Percentiles rank a stretch among this genome's conserved stretches.
phyloP scores from a whole-genome alignment of 1,139 yeast species.

The Magnusiomyces clavatus region DNA sequence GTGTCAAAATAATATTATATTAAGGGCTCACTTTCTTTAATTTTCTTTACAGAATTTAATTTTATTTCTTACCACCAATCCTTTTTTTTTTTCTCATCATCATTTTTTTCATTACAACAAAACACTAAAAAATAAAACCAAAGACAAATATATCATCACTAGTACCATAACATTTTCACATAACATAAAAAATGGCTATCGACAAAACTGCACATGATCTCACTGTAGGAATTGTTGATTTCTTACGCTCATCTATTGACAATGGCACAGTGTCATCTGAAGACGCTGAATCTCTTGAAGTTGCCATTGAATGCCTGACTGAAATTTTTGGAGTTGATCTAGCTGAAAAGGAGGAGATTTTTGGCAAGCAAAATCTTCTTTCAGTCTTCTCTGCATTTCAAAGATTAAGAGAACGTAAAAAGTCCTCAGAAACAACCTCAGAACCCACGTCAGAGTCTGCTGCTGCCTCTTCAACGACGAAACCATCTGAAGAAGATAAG shows the following conservation, averaged over 20 bases:
- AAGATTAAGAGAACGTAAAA: slow-evolving; percentile 17
- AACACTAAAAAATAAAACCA: too few relatives aligned
- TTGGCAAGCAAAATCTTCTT: slow-evolving; percentile 38
- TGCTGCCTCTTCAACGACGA: slow-evolving; percentile 27
- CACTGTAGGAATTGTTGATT: slow-evolving; percentile 69
- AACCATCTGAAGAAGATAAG: slow-evolving; percentile 45
- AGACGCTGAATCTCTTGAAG: slow-evolving; percentile 85
- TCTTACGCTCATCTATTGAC: slow-evolving; percentile 52
- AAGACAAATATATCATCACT: too few relatives aligned
- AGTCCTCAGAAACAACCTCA: slow-evolving; percentile 15
- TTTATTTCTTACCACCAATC: too few relatives aligned
- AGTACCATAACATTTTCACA: too few relatives aligned
- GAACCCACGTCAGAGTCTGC: slow-evolving; percentile 22
- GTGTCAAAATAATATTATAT: too few relatives aligned
- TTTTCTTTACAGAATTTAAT: too few relatives aligned
- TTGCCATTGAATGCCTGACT: slow-evolving; percentile 85
- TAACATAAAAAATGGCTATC: slow-evolving; percentile 6
- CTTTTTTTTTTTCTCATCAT: too few relatives aligned
- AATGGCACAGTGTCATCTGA: slow-evolving; percentile 68
- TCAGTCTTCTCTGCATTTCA: slow-evolving; percentile 26
- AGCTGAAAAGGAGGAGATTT: slow-evolving; percentile 35
- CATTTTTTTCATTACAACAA: too few relatives aligned
- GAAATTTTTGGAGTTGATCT: slow-evolving; percentile 74
- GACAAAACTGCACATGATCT: slow-evolving; percentile 45
- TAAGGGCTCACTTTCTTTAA: too few relatives aligned